A percentile compares a stretch with the other conserved stretches of the same genome.
These are phyloP conservation scores for Drechmeria coniospora DNA, from an alignment of 2,329 filamentous ascomycete species.

Conservation along the genomic window DNA sequence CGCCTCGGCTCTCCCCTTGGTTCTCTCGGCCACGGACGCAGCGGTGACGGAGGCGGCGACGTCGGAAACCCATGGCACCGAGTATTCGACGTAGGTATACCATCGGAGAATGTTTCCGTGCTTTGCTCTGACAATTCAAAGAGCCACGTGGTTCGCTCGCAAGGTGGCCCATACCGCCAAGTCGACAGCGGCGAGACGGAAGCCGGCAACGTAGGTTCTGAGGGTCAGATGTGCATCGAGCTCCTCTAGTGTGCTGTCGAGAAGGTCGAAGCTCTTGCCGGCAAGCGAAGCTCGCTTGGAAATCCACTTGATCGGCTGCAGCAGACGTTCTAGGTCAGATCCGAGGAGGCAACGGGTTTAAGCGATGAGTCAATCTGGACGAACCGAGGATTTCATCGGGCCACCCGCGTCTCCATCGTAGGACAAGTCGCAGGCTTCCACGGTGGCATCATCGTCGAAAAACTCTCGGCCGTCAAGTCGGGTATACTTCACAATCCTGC, in stretches of 20 bases:
- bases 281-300: not conserved
- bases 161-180: constrained; percentile 63
- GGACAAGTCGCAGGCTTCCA: too few relatives aligned
- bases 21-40: constrained; percentile 24
- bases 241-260: constrained; percentile 52
- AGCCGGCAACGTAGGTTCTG: constrained; percentile 64
- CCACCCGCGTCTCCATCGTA: too few relatives aligned
- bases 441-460: too few relatives aligned
- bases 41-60: constrained; percentile 38
- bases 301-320: constrained; percentile 1
- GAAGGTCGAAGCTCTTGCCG: constrained; percentile 52
- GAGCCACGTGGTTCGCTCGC: constrained; percentile 59
- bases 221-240: constrained; percentile 70
- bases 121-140: constrained; percentile 56
- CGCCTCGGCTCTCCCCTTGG: constrained; percentile 39
- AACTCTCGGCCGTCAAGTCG: too few relatives aligned
- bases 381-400: too few relatives aligned
- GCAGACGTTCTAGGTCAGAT: too few relatives aligned
- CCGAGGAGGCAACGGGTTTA: too few relatives aligned
- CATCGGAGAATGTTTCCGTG: constrained; percentile 61
- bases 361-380: too few relatives aligned
- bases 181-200: constrained; percentile 57
- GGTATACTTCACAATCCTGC: too few relatives aligned
- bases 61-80: constrained; percentile 55
- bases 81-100: constrained; percentile 65